Evolutionary conservation across 2,329 filamentous ascomycete genomes (phyloP).

Genomic region (Alternaria angustiovoidea): DNA sequence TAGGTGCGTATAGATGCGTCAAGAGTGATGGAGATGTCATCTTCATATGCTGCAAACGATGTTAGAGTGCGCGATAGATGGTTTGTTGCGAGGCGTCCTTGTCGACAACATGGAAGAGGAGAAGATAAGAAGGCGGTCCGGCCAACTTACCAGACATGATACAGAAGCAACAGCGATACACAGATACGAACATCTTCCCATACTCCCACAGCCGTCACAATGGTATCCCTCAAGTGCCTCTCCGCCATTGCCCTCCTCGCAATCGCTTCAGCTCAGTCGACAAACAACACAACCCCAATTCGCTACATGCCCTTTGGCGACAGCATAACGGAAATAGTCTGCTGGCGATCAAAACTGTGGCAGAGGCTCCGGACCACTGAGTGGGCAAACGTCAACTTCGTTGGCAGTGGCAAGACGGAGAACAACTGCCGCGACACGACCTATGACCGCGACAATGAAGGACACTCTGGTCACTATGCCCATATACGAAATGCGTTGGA

Average conservation of each 20-base stretch:
- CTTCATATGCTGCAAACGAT: not conserved
- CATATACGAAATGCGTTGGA: not conserved
- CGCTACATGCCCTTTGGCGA: constrained; percentile 57
- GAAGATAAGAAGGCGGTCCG: not conserved
- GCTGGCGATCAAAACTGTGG: constrained; percentile 56
- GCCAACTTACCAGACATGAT: too few relatives aligned
- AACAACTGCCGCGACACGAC: constrained; percentile 48
- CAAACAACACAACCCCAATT: constrained; percentile 30
- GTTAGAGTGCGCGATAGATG: not conserved
- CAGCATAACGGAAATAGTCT: constrained; percentile 56
- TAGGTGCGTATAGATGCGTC: not conserved
- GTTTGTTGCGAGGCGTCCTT: not conserved
- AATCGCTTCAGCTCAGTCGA: constrained; percentile 20
- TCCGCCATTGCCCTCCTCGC: constrained; percentile 18
- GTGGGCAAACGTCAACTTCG: constrained; percentile 52
- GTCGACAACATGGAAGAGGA: not conserved
- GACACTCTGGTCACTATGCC: constrained; percentile 47
- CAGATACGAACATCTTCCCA: not conserved
- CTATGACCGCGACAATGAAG: constrained; percentile 57
- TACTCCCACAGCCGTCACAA: constrained; percentile 1
- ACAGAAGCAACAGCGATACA: not conserved
- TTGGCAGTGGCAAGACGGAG: constrained; percentile 43
- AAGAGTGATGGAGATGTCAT: not conserved
- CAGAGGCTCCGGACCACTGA: constrained; percentile 52
- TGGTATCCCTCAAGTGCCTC: constrained; percentile 33